Conservation (phyloP, 768 basidiomycete genomes). For the Trametes meyenii region DNA sequence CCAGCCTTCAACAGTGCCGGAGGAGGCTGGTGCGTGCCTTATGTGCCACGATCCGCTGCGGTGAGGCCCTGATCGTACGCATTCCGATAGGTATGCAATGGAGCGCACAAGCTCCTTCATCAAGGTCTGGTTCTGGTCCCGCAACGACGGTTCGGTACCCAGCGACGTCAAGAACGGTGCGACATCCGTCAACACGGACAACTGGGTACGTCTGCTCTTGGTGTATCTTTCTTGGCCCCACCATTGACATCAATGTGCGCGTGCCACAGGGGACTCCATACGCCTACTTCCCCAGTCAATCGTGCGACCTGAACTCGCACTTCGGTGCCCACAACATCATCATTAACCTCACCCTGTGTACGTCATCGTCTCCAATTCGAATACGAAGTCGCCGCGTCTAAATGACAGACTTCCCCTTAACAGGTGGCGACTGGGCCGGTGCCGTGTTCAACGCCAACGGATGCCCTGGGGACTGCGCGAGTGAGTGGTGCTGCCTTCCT, state of each 20-base stretch:
- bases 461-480: slow-evolving; percentile 52
- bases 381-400: neutral
- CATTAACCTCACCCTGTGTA: slow-evolving; percentile 69
- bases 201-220: slow-evolving; percentile 47
- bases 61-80: neutral
- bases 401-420: neutral
- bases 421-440: slow-evolving; percentile 59
- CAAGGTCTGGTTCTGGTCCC: slow-evolving; percentile 75
- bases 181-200: slow-evolving; percentile 46
- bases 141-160: slow-evolving; percentile 45
- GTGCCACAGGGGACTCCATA: slow-evolving; percentile 52
- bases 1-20: slow-evolving; percentile 59
- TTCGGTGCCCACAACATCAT: slow-evolving; percentile 63
- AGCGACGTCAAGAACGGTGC: slow-evolving; percentile 46
- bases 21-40: slow-evolving; percentile 52
- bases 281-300: slow-evolving; percentile 61
- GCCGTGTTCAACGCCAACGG: slow-evolving; percentile 46
- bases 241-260: neutral
- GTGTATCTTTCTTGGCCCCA: neutral
- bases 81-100: slow-evolving; percentile 45
- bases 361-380: neutral
- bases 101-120: slow-evolving; percentile 59
- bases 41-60: neutral
- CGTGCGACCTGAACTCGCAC: slow-evolving; percentile 55
- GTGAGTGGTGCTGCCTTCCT: slow-evolving; percentile 40